Percentiles rank a stretch among this genome's conserved stretches.
These are phyloP conservation scores for Kurtzmaniella quercitrusa DNA, from an alignment of 1,139 yeast genomes.

Conservation along the genomic window DNA sequence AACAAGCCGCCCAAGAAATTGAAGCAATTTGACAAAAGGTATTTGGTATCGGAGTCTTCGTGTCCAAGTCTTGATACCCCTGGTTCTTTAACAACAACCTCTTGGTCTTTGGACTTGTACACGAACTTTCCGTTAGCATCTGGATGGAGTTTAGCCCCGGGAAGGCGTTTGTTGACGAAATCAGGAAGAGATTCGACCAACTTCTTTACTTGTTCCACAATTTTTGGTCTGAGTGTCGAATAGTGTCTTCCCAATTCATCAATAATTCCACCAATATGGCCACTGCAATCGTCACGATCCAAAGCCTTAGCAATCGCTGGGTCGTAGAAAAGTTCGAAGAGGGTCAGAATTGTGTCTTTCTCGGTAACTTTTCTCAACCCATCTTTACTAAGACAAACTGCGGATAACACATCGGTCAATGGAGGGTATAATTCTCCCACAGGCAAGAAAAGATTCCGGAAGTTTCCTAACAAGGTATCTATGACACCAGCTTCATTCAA, in stretches of 20 bases:
- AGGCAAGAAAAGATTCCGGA: conserved; percentile 49
- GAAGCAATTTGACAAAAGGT: conserved; percentile 23
- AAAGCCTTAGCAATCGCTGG: conserved; percentile 45
- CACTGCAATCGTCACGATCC: conserved; percentile 41
- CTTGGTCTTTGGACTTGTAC: background rate
- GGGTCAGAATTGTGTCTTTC: conserved; percentile 40
- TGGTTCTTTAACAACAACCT: conserved; percentile 12
- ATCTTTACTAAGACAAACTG: conserved; percentile 71
- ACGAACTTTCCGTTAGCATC: background rate
- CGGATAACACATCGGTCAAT: conserved; percentile 77
- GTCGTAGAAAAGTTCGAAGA: conserved; percentile 49
- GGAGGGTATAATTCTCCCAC: conserved; percentile 57
- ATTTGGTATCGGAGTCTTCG: conserved; percentile 13
- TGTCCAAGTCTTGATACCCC: conserved; percentile 35
- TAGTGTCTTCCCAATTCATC: conserved; percentile 87
- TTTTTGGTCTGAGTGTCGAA: conserved; percentile 60
- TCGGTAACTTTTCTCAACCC: conserved; percentile 61
- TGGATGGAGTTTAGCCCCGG: conserved; percentile 18
- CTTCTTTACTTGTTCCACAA: conserved; percentile 47
- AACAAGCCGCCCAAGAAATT: conserved; percentile 37
- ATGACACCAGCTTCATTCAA: conserved; percentile 76
- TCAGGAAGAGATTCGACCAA: conserved; percentile 46
- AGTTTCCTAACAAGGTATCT: conserved; percentile 56
- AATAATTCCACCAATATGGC: conserved; percentile 60
- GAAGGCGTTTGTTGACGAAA: conserved; percentile 29